Percentiles rank a stretch among this genome's conserved stretches.
These are phyloP conservation scores for Platanthera guangdongensis DNA, from an alignment of 106 monocot species.

Conservation along the genomic window DNA sequence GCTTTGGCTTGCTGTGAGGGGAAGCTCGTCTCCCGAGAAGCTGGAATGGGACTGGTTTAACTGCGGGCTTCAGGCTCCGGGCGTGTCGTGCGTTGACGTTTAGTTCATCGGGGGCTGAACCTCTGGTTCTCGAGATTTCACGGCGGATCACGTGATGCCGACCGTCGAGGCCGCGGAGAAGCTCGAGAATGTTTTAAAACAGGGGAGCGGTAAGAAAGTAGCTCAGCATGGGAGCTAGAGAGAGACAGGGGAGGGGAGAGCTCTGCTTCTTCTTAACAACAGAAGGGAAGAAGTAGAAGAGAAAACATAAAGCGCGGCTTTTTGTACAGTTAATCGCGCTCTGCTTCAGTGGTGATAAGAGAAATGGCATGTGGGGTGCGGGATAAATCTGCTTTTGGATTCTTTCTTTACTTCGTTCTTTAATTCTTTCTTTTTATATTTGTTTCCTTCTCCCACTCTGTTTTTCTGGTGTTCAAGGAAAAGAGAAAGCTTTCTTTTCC, in stretches of 20 bases:
- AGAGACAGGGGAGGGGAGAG: not conserved
- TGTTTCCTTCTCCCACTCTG: not conserved
- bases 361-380: not conserved
- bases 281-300: not conserved
- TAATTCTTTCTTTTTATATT: not conserved
- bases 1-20: not conserved
- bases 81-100: conserved; percentile 1
- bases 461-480: not conserved
- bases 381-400: conserved; percentile 4
- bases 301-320: conserved; percentile 2
- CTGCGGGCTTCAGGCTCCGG: not conserved
- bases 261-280: not conserved
- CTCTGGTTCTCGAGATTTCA: not conserved
- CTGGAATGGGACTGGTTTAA: not conserved
- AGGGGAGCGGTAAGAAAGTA: not conserved
- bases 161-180: not conserved
- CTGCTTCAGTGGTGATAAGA: conserved; percentile 7
- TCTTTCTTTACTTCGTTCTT: conserved; percentile 1
- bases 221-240: not conserved
- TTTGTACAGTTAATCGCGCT: not conserved
- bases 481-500: not conserved
- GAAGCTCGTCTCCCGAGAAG: conserved; percentile 6
- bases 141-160: conserved; percentile 7
- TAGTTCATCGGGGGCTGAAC: not conserved
- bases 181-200: not conserved